Percentiles rank a stretch among this genome's conserved stretches.
Evolutionary conservation across 805 yeast species (phyloP).

Genomic region (Vanderwaltozyma polyspora): DNA sequence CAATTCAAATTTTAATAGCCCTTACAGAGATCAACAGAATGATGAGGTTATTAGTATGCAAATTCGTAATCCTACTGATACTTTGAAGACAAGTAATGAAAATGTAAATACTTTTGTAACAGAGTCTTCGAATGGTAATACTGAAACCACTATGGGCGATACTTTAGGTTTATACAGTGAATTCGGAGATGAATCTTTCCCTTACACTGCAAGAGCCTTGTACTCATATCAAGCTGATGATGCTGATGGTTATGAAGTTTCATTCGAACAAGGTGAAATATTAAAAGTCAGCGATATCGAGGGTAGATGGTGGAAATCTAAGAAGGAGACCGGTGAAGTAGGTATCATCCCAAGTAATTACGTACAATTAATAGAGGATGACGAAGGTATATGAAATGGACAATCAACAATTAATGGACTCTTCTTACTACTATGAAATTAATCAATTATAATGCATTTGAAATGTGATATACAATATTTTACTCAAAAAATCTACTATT

Average conservation of each 20-base stretch:
- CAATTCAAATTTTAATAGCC: constrained; percentile 1
- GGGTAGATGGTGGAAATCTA: constrained; percentile 99
- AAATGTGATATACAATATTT: too few relatives aligned
- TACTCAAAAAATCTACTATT: too few relatives aligned
- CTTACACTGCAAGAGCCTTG: constrained; percentile 76
- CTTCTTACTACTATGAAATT: too few relatives aligned
- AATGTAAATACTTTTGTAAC: constrained; percentile 19
- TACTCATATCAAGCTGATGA: constrained; percentile 84
- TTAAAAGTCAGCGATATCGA: constrained; percentile 84
- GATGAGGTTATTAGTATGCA: neutral
- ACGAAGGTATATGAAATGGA: neutral
- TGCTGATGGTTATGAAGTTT: constrained; percentile 84
- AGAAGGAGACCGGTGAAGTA: constrained; percentile 77
- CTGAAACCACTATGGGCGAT: constrained; percentile 28
- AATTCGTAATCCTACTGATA: neutral
- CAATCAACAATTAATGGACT: too few relatives aligned
- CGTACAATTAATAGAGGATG: constrained; percentile 52
- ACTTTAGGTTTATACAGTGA: constrained; percentile 28
- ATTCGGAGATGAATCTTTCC: constrained; percentile 38
- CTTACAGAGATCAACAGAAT: neutral
- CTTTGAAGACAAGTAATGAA: constrained; percentile 2
- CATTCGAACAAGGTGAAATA: constrained; percentile 84
- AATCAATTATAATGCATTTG: too few relatives aligned
- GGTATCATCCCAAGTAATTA: constrained; percentile 96
- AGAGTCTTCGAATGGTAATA: constrained; percentile 21